phyloP scores from a whole-genome alignment of 306 rosid genomes.

The Cucurbita maxima region DNA sequence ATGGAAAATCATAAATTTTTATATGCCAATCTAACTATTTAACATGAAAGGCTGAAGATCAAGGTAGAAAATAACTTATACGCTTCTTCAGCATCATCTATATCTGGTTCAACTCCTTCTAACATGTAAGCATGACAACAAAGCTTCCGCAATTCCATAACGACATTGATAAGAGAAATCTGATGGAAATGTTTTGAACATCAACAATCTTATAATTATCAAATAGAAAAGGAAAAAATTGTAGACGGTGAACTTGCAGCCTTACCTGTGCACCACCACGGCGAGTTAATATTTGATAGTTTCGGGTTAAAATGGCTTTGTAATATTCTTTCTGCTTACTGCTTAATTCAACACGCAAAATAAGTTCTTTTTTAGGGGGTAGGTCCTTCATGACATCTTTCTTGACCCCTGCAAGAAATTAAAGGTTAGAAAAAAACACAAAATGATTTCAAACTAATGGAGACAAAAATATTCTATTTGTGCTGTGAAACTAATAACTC shows the following conservation, averaged over 20 bases:
- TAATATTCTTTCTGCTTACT: slow-evolving; percentile 93
- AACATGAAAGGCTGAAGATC: background rate
- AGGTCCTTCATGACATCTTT: slow-evolving; percentile 98
- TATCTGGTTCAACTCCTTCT: slow-evolving; percentile 97
- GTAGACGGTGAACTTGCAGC: background rate
- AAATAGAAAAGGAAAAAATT: background rate
- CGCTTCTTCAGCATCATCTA: slow-evolving; percentile 64
- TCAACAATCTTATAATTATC: slow-evolving; percentile 3
- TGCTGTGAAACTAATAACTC: background rate
- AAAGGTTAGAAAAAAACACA: background rate
- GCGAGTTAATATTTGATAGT: slow-evolving; percentile 85
- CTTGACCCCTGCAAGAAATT: slow-evolving; percentile 64
- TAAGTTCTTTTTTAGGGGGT: slow-evolving; percentile 97
- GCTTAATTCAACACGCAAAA: slow-evolving; percentile 82
- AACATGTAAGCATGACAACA: slow-evolving; percentile 96
- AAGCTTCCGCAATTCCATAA: slow-evolving; percentile 94
- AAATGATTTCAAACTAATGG: background rate
- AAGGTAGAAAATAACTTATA: slow-evolving; percentile 34
- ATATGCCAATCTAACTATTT: background rate
- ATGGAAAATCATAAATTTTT: background rate
- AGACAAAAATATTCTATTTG: background rate
- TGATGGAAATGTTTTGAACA: slow-evolving; percentile 26
- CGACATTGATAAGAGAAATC: slow-evolving; percentile 97
- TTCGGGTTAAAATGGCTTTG: slow-evolving; percentile 94
- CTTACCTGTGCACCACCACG: slow-evolving; percentile 98